Percentiles rank a stretch among this genome's conserved stretches.
Conservation (phyloP, 2,329 filamentous ascomycete species). For the Aspergillus phoenicis region DNA sequence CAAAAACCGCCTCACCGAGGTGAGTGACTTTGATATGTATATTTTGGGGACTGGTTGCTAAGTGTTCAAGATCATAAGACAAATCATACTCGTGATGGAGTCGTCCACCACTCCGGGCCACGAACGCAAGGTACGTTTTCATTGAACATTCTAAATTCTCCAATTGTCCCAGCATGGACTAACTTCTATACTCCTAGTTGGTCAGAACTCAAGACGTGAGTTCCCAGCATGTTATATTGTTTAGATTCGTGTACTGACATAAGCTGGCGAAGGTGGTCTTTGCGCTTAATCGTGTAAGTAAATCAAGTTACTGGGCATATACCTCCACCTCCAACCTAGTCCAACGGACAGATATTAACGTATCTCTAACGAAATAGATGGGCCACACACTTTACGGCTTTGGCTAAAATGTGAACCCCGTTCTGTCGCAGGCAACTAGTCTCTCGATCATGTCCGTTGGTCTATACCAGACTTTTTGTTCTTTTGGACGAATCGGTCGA, state of each 20-base stretch:
- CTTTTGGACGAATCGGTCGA: too few species aligned
- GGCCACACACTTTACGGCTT: conserved; percentile 22
- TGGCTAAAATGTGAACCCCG: background rate
- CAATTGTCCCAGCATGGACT: background rate
- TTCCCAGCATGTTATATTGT: background rate
- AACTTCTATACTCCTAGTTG: conserved; percentile 5
- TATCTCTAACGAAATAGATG: conserved; percentile 11
- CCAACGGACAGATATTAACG: background rate
- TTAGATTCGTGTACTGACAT: too few species aligned
- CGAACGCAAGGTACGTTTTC: conserved; percentile 19
- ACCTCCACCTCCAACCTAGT: background rate
- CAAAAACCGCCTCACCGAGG: conserved; percentile 23
- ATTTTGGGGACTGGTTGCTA: background rate
- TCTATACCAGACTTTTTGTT: background rate
- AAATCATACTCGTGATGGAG: conserved; percentile 28
- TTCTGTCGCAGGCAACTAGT: too few species aligned
- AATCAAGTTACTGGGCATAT: too few species aligned
- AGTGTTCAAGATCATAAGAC: conserved; percentile 24
- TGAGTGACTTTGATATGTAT: conserved; percentile 15
- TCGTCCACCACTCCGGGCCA: conserved; percentile 5
- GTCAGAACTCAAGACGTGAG: conserved; percentile 23
- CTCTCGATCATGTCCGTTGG: background rate
- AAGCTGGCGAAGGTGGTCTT: conserved; percentile 16
- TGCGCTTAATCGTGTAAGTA: conserved; percentile 19
- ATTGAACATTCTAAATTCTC: background rate